phyloP scores from a whole-genome alignment of 139 green algal species.

The Monoraphidium neglectum region DNA sequence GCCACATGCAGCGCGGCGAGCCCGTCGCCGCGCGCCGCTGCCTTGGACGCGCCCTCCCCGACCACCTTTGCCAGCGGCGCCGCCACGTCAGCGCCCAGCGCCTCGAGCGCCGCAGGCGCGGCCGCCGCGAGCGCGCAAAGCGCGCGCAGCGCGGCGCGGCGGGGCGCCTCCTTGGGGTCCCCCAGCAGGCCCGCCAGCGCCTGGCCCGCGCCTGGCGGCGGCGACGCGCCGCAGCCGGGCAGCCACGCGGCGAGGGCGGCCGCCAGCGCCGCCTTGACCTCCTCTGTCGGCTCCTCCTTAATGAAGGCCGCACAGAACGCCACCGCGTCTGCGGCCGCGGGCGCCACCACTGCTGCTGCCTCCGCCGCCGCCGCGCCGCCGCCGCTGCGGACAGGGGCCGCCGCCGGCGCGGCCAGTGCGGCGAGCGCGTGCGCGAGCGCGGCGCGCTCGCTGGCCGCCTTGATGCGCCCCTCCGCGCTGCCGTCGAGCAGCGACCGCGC shows the following conservation, averaged over 20 bases:
- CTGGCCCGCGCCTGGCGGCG: neutral
- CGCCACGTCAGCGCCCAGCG: neutral
- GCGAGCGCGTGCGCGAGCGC: constrained; percentile 51
- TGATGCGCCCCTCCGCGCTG: constrained; percentile 69
- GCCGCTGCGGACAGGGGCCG: neutral
- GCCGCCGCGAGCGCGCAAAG: constrained; percentile 18
- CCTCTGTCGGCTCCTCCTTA: constrained; percentile 42
- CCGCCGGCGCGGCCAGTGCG: constrained; percentile 32
- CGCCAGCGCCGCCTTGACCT: constrained; percentile 51
- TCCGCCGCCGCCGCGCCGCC: neutral
- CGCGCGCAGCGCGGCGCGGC: constrained; percentile 13
- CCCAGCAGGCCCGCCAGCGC: constrained; percentile 25
- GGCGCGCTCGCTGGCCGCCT: constrained; percentile 57
- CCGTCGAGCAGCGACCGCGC: constrained; percentile 58
- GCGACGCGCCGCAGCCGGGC: neutral
- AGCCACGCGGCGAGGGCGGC: constrained; percentile 55
- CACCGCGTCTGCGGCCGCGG: neutral
- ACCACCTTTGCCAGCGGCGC: constrained; percentile 40
- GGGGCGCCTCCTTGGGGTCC: constrained; percentile 37
- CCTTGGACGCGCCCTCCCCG: constrained; percentile 54
- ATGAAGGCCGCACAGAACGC: constrained; percentile 27
- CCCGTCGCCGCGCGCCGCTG: constrained; percentile 41
- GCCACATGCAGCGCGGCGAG: constrained; percentile 33
- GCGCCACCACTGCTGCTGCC: neutral
- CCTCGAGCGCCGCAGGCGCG: constrained; percentile 6